Conservation (phyloP, 148 eudicot genomes). For the Spergularia marina region DNA sequence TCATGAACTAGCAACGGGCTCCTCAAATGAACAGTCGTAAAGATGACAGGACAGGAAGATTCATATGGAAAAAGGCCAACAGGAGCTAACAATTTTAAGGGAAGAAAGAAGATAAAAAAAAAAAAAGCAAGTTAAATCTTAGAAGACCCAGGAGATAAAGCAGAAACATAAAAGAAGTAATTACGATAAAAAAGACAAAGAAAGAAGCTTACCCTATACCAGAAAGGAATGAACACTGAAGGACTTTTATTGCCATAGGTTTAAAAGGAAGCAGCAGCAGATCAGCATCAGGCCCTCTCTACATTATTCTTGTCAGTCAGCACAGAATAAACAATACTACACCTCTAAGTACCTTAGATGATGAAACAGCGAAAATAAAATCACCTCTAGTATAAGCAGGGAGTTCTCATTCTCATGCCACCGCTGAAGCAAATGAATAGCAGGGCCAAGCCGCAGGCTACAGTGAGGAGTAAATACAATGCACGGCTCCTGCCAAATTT, state of each 20-base stretch:
- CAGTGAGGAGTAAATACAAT: slow-evolving; percentile 87
- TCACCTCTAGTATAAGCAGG: slow-evolving; percentile 80
- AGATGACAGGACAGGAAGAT: too few relatives aligned
- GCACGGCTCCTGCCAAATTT: slow-evolving; percentile 90
- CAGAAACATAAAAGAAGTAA: not conserved
- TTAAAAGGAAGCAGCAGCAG: slow-evolving; percentile 73
- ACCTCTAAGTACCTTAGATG: not conserved
- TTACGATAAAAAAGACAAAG: not conserved
- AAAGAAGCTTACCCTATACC: slow-evolving; percentile 52
- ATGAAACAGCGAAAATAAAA: not conserved
- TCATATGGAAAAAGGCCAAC: too few relatives aligned
- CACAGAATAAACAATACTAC: not conserved
- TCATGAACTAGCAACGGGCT: too few relatives aligned
- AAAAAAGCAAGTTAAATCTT: not conserved
- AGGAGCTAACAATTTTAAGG: too few relatives aligned
- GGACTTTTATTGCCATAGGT: slow-evolving; percentile 76
- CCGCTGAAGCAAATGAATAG: slow-evolving; percentile 79
- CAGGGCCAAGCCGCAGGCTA: slow-evolving; percentile 89
- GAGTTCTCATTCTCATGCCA: slow-evolving; percentile 76
- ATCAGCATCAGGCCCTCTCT: slow-evolving; percentile 59
- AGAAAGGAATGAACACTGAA: slow-evolving; percentile 84
- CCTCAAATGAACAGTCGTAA: too few relatives aligned
- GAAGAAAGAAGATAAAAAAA: not conserved
- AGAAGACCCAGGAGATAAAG: not conserved
- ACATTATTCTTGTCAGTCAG: slow-evolving; percentile 23